Evolutionary conservation across 75 land plant genomes (phyloP).

Genomic region (Larix kaempferi): DNA sequence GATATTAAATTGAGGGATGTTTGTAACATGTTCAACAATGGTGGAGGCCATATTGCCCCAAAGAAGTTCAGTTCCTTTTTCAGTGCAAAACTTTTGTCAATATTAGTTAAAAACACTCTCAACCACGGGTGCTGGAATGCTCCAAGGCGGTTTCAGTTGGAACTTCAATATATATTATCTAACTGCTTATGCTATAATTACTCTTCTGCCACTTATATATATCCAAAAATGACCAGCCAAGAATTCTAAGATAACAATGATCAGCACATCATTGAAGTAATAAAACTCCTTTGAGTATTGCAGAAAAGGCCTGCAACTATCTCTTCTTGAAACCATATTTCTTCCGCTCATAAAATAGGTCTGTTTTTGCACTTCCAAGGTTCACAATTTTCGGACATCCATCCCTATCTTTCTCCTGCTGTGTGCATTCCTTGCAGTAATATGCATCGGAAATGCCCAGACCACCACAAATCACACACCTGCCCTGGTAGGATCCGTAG

Average conservation of each 20-base stretch:
- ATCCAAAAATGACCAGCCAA: background rate
- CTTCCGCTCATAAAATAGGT: constrained; percentile 72
- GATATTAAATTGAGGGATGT: too few species aligned
- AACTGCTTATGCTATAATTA: too few species aligned
- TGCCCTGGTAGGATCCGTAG: constrained; percentile 69
- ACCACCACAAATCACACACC: constrained; percentile 76
- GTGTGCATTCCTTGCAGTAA: constrained; percentile 80
- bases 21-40: too few species aligned
- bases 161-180: too few species aligned
- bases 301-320: background rate
- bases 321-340: constrained; percentile 76
- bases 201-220: too few species aligned
- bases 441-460: constrained; percentile 71
- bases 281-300: background rate
- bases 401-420: constrained; percentile 78
- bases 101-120: too few species aligned
- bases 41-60: too few species aligned
- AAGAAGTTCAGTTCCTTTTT: too few species aligned
- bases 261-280: background rate
- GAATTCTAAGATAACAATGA: background rate
- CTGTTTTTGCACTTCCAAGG: constrained; percentile 73
- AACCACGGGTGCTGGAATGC: too few species aligned
- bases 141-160: too few species aligned
- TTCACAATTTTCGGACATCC: constrained; percentile 78
- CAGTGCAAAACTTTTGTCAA: too few species aligned